phyloP scores from a whole-genome alignment of 352 stramenopile species.

The Phytophthora kernoviae region DNA sequence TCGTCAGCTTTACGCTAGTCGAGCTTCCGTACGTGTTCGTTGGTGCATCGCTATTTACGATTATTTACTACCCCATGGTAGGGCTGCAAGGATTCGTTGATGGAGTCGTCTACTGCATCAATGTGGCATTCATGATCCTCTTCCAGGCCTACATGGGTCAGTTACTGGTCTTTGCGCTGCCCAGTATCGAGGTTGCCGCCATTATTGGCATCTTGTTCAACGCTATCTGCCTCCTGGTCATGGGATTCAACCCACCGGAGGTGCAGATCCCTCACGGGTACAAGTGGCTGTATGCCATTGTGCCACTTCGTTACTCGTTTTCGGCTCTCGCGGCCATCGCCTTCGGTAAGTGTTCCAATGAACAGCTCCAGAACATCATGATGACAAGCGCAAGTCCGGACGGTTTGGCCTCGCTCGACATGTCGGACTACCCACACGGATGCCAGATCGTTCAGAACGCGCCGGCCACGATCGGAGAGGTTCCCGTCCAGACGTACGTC shows the following conservation, averaged over 20 bases:
- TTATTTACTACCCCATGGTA: constrained; percentile 51
- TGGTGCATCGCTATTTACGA: constrained; percentile 26
- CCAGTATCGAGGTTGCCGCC: constrained; percentile 41
- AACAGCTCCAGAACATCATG: constrained; percentile 26
- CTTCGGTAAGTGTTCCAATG: constrained; percentile 39
- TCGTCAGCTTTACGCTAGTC: constrained; percentile 42
- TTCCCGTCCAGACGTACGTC: constrained; percentile 42
- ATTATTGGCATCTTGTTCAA: constrained; percentile 45
- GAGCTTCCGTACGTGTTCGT: constrained; percentile 35
- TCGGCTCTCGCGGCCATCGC: constrained; percentile 28
- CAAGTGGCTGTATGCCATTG: constrained; percentile 49
- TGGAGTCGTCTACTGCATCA: constrained; percentile 42
- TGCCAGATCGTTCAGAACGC: constrained; percentile 41
- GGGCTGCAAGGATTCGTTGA: constrained; percentile 39
- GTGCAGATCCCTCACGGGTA: constrained; percentile 42
- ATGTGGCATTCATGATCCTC: constrained; percentile 37
- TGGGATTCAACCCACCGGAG: constrained; percentile 50
- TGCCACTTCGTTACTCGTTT: constrained; percentile 42
- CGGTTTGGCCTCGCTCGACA: constrained; percentile 14
- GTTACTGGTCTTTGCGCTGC: constrained; percentile 36
- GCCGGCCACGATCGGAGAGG: constrained; percentile 24
- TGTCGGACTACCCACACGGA: constrained; percentile 27
- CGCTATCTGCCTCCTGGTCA: constrained; percentile 40
- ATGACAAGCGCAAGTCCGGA: constrained; percentile 8
- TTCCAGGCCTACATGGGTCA: constrained; percentile 48